Evolutionary conservation across 805 yeast genomes (phyloP), one percentile per base, ranked within the genome.

Genomic region (Hanseniaspora guilliermondii): DNA sequence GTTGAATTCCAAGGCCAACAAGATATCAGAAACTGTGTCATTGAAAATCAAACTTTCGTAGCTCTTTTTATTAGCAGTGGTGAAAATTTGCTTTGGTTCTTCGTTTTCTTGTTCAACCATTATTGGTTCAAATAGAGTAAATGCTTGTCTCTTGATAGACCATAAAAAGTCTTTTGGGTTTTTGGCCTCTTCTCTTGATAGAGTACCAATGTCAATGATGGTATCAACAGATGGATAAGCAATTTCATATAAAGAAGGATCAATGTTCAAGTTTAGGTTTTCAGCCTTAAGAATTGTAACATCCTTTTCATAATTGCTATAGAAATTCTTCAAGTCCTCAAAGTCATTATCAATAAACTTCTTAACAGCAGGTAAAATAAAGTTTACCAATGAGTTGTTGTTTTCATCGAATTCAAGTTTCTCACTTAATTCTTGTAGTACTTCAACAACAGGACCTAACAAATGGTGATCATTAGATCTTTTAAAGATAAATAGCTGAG

Each of bases 1-100:
- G 69, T 93, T 93, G 73, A 87, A 93, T 59, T 89, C 95, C 71
- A 91, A 70, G 60, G 83, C 80, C 57, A 83, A 80, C 53, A 89
- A 77, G 33, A 85, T 69, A 67, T 91, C 97, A 49, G 77, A 76
- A 36, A 82, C 73, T 35, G 86, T 70, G 64, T 93, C 97, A 58
- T 86, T 78, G 60, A 88, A 73, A 25, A 91, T 64, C 54, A 86
- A 70, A 0, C 83, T 80, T 22, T 73, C 74, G 56, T 77, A 76
- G 1, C 79, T 63, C 0, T 69, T 71, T 4, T 72, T 67, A 3
- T 75, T 68, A 0, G 89, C 85, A 4, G 80, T 79, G 1, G 96
- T 86, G 53, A 79, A 83, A 52, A 85, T 78, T 27, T 33, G 30
- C 22, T 36, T 24, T 1, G 37, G n/a, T 2, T 73, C 76, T 3